Conservation (phyloP, 129 eudicot genomes). For the Pseudognaphalium luteoalbum region DNA sequence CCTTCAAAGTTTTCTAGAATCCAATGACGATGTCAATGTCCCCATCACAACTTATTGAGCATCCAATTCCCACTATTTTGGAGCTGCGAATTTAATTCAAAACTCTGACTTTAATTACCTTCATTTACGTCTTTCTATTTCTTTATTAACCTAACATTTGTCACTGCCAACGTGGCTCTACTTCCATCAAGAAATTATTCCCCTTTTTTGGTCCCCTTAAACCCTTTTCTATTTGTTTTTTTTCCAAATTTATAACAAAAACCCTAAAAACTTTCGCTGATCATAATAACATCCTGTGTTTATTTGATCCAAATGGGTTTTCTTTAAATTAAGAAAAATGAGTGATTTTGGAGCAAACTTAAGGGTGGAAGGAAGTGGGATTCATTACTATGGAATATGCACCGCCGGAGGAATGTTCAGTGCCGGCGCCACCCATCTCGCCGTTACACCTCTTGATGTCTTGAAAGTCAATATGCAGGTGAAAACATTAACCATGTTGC, state of each 20-base stretch:
- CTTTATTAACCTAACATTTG: constrained; percentile 21
- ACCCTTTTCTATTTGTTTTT: constrained; percentile 21
- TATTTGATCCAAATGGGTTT: constrained; percentile 19
- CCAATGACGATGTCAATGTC: neutral
- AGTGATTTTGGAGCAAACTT: constrained; percentile 21
- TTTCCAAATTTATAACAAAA: constrained; percentile 15
- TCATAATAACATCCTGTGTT: neutral
- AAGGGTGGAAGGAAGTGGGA: constrained; percentile 51
- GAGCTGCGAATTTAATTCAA: constrained; percentile 11
- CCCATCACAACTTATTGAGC: constrained; percentile 24
- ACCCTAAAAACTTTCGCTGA: constrained; percentile 13
- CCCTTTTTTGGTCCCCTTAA: constrained; percentile 26
- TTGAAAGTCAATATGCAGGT: constrained; percentile 98
- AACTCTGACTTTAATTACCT: neutral
- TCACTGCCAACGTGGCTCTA: constrained; percentile 31
- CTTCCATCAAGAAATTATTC: constrained; percentile 22
- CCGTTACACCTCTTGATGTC: constrained; percentile 93
- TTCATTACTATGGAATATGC: constrained; percentile 75
- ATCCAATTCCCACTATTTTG: constrained; percentile 38
- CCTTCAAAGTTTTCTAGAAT: constrained; percentile 29
- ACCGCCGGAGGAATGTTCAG: constrained; percentile 91
- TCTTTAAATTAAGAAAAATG: constrained; percentile 20
- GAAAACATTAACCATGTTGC: neutral
- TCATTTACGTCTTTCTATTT: constrained; percentile 22
- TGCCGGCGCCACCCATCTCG: constrained; percentile 93